phyloP scores from a whole-genome alignment of 331 rosid genomes.

The Rosa hybrid region DNA sequence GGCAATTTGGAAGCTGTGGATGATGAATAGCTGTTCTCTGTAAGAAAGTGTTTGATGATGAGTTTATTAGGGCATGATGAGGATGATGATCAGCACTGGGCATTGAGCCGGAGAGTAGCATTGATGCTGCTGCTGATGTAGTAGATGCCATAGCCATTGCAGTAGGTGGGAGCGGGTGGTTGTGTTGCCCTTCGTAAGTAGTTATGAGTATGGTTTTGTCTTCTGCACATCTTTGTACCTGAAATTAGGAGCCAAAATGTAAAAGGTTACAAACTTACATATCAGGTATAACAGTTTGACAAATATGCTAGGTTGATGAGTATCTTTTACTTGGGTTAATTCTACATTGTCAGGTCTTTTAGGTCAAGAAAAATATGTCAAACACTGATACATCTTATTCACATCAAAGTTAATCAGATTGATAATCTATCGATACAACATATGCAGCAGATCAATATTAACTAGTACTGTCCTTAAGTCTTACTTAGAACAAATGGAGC shows the following conservation, averaged over 20 bases:
- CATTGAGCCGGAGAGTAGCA: slow-evolving; percentile 75
- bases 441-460: not conserved
- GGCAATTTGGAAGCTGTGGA: slow-evolving; percentile 23
- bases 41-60: slow-evolving; percentile 35
- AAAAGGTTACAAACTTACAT: not conserved
- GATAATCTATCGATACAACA: not conserved
- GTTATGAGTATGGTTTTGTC: slow-evolving; percentile 55
- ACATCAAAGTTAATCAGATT: not conserved
- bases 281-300: not conserved
- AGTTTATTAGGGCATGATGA: slow-evolving; percentile 25
- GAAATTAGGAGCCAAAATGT: not conserved
- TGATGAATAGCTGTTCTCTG: slow-evolving; percentile 27
- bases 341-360: not conserved
- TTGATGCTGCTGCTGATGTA: slow-evolving; percentile 69
- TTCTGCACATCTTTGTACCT: slow-evolving; percentile 59
- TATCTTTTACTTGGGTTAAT: not conserved
- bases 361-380: not conserved
- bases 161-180: slow-evolving; percentile 60
- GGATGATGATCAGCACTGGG: slow-evolving; percentile 51
- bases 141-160: slow-evolving; percentile 62
- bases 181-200: slow-evolving; percentile 72
- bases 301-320: not conserved
- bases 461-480: not conserved
- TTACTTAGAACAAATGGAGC: not conserved
- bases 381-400: not conserved